Base-by-base conservation (phyloP, 2,329 filamentous ascomycete genomes). In the Talaromyces sp. region DNA sequence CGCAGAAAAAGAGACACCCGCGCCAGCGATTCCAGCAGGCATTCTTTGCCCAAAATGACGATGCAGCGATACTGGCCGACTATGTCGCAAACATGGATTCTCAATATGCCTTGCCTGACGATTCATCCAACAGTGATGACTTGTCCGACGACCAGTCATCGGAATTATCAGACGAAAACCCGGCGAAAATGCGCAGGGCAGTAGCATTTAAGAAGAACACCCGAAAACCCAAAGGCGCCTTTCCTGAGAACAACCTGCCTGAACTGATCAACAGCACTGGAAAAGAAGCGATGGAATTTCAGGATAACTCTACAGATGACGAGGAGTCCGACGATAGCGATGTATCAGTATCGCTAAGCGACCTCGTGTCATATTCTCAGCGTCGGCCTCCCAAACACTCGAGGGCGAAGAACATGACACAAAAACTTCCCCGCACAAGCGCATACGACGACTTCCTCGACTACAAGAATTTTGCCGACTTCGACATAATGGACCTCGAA, bases 401-500 rank as follows among this genome's bases (percentile, higher is more conserved):
- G 11, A 39, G 33, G 10, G 27, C 49, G 10, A 63, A 65, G 15
- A 68, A 57, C 57, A 64, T 42, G 49, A 30, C 25, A 4, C 15
- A 32, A 53, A 53, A 64, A 68, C 42, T 87, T 85, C 83, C 17
- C 79, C 80, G 42, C 85, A 47, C 84, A 6, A 79, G 78, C 53
- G 77, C 81, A 17, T 80, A 87, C 67, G 84, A 83, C 3, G 84
- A 86, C 69, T 79, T 81, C 0, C 75, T 87, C 2, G 83, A 86
- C n/a, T 74, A 78, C 64, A 82, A 85, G 65, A 82, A 84, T 1
- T 84, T 86, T 63, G 86, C 88, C 63, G 89, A 86, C 9, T 88
- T 96, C 65, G 92, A 96, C 70, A 80, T 96, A 52, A 93, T 95
- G 88, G 91, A 96, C 69, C 91, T 90, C 76, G 84, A 90, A 17